Conservation (phyloP, 495 filamentous ascomycete species). For the Clohesyomyces aquaticus region DNA sequence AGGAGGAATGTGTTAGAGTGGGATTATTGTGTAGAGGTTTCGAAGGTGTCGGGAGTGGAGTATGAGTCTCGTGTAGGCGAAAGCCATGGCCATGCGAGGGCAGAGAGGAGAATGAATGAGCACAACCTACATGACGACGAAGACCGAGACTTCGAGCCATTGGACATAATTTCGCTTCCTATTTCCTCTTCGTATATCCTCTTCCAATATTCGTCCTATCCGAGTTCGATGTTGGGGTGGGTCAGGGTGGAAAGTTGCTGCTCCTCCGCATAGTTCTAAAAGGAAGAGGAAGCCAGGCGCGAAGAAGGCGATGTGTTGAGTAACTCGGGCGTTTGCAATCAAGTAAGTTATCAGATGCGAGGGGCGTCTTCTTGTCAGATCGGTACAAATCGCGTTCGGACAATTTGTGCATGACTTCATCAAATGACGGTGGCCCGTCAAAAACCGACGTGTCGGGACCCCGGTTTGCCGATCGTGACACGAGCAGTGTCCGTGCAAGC, state of each 20-base stretch:
- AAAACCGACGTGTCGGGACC: not conserved
- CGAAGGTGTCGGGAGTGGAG: not conserved
- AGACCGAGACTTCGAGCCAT: conserved; percentile 36
- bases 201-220: too few species aligned
- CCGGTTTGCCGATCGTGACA: not conserved
- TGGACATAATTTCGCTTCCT: conserved; percentile 38
- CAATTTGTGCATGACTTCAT: not conserved
- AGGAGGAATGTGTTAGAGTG: not conserved
- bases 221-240: not conserved
- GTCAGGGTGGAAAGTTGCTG: too few species aligned
- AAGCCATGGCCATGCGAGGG: conserved; percentile 8
- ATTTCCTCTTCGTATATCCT: too few species aligned
- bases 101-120: too few species aligned
- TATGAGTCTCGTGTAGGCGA: not conserved
- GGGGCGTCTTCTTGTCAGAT: not conserved
- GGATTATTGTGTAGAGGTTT: not conserved
- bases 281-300: too few species aligned
- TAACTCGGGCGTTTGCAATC: not conserved
- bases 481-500: too few species aligned
- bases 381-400: too few species aligned
- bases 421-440: too few species aligned
- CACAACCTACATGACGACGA: conserved; percentile 42
- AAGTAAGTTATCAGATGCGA: not conserved
- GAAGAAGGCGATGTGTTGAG: too few species aligned
- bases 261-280: not conserved